A percentile compares a stretch with the other conserved stretches of the same genome.
These are phyloP conservation scores for Dothistroma pini DNA, from an alignment of 2,329 filamentous ascomycete genomes.

Conservation along the genomic window DNA sequence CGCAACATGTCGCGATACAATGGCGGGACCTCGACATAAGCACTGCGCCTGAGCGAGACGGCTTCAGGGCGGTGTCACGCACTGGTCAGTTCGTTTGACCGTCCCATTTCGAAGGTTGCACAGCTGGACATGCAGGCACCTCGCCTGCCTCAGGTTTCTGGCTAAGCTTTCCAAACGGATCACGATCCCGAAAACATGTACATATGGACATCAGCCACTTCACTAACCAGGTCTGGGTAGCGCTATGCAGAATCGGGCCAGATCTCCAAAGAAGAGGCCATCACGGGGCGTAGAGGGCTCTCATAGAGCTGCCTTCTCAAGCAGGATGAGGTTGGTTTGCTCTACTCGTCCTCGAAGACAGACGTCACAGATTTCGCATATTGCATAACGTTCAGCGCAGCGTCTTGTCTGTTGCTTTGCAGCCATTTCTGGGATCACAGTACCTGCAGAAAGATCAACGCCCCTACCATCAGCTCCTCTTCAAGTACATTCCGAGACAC, in stretches of 20 bases:
- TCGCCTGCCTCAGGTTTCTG: conserved; percentile 9
- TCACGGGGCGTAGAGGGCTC: conserved; percentile 13
- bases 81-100: background rate
- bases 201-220: conserved; percentile 6
- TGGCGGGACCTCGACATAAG: background rate
- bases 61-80: background rate
- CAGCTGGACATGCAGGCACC: conserved; percentile 14
- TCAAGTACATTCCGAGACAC: conserved; percentile 19
- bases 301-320: conserved; percentile 2
- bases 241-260: background rate
- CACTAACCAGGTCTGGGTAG: conserved; percentile 1
- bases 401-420: conserved; percentile 9
- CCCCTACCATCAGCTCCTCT: background rate
- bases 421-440: conserved; percentile 10
- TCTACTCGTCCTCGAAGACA: conserved; percentile 7
- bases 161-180: conserved; percentile 4
- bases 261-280: conserved; percentile 8
- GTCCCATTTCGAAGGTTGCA: background rate
- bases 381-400: conserved; percentile 12
- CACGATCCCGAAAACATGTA: background rate
- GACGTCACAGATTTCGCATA: conserved; percentile 2
- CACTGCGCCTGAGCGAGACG: background rate
- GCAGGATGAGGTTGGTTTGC: conserved; percentile 10
- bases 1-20: background rate
- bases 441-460: conserved; percentile 14